phyloP scores from a whole-genome alignment of 257 asterid genomes.

The Przewalskia tangutica region DNA sequence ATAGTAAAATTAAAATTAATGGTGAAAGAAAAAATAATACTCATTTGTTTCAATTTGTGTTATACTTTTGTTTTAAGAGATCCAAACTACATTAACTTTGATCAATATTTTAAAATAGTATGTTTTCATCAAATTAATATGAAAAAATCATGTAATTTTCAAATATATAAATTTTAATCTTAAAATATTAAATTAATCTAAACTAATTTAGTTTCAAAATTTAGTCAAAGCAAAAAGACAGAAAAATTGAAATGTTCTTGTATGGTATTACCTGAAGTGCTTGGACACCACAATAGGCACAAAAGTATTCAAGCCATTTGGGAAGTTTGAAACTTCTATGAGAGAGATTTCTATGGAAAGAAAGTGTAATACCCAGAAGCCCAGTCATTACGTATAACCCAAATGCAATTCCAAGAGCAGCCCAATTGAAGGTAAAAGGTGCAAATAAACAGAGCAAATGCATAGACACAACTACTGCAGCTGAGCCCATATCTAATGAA shows the following conservation, averaged over 20 bases:
- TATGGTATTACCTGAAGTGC: constrained; percentile 59
- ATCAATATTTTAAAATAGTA: no score
- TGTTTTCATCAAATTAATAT: no score
- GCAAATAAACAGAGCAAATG: constrained; percentile 53
- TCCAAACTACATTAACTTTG: no score
- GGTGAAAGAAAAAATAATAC: no score
- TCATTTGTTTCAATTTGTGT: no score
- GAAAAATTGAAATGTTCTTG: no score
- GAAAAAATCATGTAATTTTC: no score
- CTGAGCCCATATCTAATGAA: constrained; percentile 35
- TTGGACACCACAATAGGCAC: constrained; percentile 76
- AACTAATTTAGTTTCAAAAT: no score
- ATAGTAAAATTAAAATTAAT: background rate
- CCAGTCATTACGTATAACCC: constrained; percentile 59
- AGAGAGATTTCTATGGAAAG: constrained; percentile 67
- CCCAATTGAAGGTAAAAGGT: constrained; percentile 61
- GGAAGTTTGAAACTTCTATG: constrained; percentile 79
- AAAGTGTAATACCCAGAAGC: constrained; percentile 71
- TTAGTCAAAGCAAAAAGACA: no score
- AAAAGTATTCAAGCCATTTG: constrained; percentile 70
- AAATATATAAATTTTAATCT: no score
- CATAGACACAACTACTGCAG: constrained; percentile 43
- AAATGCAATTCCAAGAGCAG: constrained; percentile 42
- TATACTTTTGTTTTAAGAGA: no score
- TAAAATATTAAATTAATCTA: no score